Percentiles rank a stretch among this genome's conserved stretches.
Conservation (phyloP, 129 eudicot species). For the Flaveria robusta region DNA sequence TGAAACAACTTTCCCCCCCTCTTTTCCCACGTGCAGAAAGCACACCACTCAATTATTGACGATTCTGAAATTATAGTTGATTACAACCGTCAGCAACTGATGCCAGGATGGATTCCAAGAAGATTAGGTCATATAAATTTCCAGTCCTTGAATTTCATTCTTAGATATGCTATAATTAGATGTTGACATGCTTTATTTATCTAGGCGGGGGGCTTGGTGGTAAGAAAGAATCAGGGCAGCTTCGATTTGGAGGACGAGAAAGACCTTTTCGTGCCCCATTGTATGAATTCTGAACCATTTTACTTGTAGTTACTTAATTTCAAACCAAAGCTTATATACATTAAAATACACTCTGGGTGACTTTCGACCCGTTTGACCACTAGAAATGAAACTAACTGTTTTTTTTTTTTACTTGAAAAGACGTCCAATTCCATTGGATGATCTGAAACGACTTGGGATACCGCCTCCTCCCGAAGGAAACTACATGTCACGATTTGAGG, state of each 20-base stretch:
- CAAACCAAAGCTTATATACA: neutral
- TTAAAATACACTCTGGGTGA: neutral
- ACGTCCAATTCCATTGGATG: conserved; percentile 86
- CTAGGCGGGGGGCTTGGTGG: conserved; percentile 99
- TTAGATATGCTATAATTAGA: neutral
- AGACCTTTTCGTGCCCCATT: conserved; percentile 97
- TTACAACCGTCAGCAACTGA: conserved; percentile 82
- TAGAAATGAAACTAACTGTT: conserved; percentile 19
- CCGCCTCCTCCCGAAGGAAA: conserved; percentile 98
- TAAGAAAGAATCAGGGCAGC: conserved; percentile 98
- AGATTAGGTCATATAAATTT: conserved; percentile 70
- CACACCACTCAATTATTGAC: conserved; percentile 82
- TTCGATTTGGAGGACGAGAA: conserved; percentile 98
- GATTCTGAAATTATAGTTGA: conserved; percentile 92
- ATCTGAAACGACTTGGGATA: conserved; percentile 81
- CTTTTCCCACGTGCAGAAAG: conserved; percentile 49
- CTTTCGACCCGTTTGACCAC: neutral
- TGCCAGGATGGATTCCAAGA: conserved; percentile 99
- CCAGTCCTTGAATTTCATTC: neutral
- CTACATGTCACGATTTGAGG: conserved; percentile 92
- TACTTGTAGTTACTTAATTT: neutral
- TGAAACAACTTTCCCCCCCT: neutral
- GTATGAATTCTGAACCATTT: conserved; percentile 44
- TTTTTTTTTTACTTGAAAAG: neutral
- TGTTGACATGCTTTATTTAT: conserved; percentile 9